Base-by-base conservation (phyloP, 2,329 filamentous ascomycete genomes). In the Penicillium capsulatum region DNA sequence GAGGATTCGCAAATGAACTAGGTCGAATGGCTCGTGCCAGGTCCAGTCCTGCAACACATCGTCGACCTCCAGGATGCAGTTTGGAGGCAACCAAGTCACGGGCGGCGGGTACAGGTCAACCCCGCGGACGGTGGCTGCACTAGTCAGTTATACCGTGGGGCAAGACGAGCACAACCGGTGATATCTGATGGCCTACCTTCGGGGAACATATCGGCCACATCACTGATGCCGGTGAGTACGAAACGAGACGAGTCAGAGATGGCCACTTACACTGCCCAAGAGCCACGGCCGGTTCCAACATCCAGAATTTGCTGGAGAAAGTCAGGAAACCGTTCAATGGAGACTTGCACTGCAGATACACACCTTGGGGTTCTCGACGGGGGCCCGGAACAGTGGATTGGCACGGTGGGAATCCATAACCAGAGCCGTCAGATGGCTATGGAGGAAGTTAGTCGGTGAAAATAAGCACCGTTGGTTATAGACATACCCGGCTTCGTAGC, bases 61-160 rank as follows among this genome's bases (percentile, higher is more conserved):
- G 27, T 37, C 35, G 8, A 37, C 35, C 28, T 37, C 35, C 9
- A 37, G 17, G 5, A 37, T 24, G 17, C 35, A 37, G 28, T 37
- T 37, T 4, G 35, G 35, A 8, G 35, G 35, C 35, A 37, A 13
- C 35, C 35, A 37, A 3, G 16, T 24, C 3, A 31, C 28, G 8
- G 35, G 35, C 15, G 35, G 35, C 7, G 35, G 35, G 28, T 20
- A 37, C 3, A 38, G 28, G n/a, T 38, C 35, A 15, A 38, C 35
- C 2, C 35, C 35, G 14, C 35, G 35, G 9, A 38, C 28, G 14
- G 28, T 38, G 3, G 35, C 35, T 38, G 11, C 11, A 3, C 11
- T 13, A 17, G 34, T 38, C 17, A 38, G 19, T 11, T n/a, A n/a
- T n/a, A n/a, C n/a, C n/a, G n/a, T n/a, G n/a, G n/a, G 19, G 19